Percentiles rank a stretch among this genome's conserved stretches.
Evolutionary conservation across 2,329 filamentous ascomycete species (phyloP).

Genomic region (Rhexocercosporidium sp.): DNA sequence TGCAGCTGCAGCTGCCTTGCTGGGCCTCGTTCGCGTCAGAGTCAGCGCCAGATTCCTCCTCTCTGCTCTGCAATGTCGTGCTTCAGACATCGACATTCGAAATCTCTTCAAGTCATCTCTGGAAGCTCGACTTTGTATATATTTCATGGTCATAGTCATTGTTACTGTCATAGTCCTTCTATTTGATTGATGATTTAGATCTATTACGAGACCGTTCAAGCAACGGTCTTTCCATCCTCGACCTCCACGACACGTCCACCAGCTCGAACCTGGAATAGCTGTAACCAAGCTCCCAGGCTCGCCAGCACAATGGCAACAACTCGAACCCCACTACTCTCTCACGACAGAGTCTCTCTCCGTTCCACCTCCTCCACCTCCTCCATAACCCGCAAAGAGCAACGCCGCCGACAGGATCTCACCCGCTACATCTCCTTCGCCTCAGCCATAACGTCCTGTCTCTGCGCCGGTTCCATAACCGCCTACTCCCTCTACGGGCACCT

Average conservation of each 20-base stretch:
- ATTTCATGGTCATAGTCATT: too few species aligned
- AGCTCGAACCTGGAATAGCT: neutral
- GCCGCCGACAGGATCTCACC: constrained; percentile 32
- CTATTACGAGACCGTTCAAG: constrained; percentile 9
- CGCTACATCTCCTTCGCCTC: constrained; percentile 56
- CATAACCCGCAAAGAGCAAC: constrained; percentile 24
- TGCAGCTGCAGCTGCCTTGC: neutral
- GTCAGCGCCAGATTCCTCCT: constrained; percentile 3
- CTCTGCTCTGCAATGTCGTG: neutral
- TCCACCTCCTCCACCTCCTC: constrained; percentile 30
- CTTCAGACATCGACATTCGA: neutral
- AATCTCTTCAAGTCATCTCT: neutral
- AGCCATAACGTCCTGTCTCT: constrained; percentile 66
- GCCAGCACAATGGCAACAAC: constrained; percentile 31
- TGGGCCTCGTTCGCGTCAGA: neutral
- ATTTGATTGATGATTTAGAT: constrained; percentile 7
- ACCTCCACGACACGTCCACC: neutral
- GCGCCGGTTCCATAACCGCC: constrained; percentile 88
- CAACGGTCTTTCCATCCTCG: constrained; percentile 2
- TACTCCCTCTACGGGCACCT: constrained; percentile 94
- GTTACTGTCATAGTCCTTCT: neutral
- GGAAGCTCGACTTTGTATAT: constrained; percentile 12
- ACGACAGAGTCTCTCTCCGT: constrained; percentile 25
- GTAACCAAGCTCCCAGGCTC: neutral
- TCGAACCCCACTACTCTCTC: constrained; percentile 33